Conservation (phyloP, 2,329 filamentous ascomycete species). For the Aureobasidium sp. region DNA sequence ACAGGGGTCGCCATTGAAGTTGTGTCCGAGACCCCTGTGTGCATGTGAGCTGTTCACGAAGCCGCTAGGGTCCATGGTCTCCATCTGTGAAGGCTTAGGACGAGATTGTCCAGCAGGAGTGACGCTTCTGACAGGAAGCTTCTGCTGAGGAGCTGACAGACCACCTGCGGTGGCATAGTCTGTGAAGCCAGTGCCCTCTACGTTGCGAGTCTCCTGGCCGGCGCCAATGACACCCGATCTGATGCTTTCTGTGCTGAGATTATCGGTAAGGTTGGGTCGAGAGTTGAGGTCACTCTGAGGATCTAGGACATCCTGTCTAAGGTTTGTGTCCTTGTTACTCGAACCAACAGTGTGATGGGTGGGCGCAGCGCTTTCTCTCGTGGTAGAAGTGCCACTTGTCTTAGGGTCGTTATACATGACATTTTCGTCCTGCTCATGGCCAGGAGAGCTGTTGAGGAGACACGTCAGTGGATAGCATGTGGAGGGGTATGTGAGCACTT, state of each 20-base stretch:
- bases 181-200: not conserved
- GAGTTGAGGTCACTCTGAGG: conserved; percentile 18
- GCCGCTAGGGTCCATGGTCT: conserved; percentile 7
- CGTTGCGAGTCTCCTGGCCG: conserved; percentile 1
- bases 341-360: not conserved
- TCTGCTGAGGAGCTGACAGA: not conserved
- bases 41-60: conserved; percentile 4
- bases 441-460: conserved; percentile 21
- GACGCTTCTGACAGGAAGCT: conserved; percentile 2
- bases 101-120: not conserved
- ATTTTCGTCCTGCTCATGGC: conserved; percentile 30
- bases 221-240: conserved; percentile 34
- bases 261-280: conserved; percentile 15
- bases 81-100: not conserved
- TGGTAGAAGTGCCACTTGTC: conserved; percentile 8
- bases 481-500: conserved; percentile 16
- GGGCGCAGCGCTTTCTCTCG: not conserved
- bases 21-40: conserved; percentile 22
- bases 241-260: conserved; percentile 30
- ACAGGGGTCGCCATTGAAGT: conserved; percentile 24
- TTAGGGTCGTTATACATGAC: conserved; percentile 28
- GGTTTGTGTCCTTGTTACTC: not conserved
- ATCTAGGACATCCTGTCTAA: conserved; percentile 17
- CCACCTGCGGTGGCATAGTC: conserved; percentile 15
- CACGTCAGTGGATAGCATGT: not conserved